Percentiles rank a stretch among this genome's conserved stretches.
Conservation (phyloP, 1,139 yeast species). For the Blastobotrys ciferrii region DNA sequence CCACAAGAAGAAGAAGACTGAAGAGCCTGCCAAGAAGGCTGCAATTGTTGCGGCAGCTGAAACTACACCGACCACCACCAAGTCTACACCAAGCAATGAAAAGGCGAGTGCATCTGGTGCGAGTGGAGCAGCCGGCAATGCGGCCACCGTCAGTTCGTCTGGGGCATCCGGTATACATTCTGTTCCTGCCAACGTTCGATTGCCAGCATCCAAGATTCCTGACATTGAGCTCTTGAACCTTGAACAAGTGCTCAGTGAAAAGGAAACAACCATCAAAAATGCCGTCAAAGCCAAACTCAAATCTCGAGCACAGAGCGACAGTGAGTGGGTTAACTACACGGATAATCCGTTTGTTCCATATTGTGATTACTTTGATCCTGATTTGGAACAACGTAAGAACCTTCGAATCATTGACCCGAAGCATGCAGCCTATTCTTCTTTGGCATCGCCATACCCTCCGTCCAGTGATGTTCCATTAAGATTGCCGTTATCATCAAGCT, state of each 20-base stretch:
- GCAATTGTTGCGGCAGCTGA: conserved; percentile 21
- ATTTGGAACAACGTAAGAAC: conserved; percentile 29
- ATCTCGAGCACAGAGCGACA: conserved; percentile 68
- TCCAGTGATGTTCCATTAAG: conserved; percentile 42
- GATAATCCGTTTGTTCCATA: conserved; percentile 92
- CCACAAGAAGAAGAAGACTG: conserved; percentile 69
- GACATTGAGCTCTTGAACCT: conserved; percentile 88
- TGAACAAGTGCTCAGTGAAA: conserved; percentile 68
- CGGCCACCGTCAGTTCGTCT: conserved; percentile 15
- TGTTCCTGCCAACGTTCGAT: conserved; percentile 77
- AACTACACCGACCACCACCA: conserved; percentile 22
- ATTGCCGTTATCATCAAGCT: conserved; percentile 31
- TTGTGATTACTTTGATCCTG: conserved; percentile 62
- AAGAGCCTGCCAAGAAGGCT: conserved; percentile 20
- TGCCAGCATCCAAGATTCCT: conserved; percentile 89
- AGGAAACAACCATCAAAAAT: conserved; percentile 72
- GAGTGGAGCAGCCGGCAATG: conserved; percentile 15
- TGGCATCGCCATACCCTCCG: conserved; percentile 72
- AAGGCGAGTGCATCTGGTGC: conserved; percentile 12
- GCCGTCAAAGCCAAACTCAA: conserved; percentile 82
- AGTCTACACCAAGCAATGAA: conserved; percentile 15
- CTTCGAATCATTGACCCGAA: conserved; percentile 51
- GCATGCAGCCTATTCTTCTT: conserved; percentile 79
- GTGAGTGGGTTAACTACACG: conserved; percentile 75
- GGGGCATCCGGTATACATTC: conserved; percentile 22